Percentiles rank a stretch among this genome's conserved stretches.
Evolutionary conservation across 805 yeast species (phyloP).

Genomic region (Nakazawaea sp.): DNA sequence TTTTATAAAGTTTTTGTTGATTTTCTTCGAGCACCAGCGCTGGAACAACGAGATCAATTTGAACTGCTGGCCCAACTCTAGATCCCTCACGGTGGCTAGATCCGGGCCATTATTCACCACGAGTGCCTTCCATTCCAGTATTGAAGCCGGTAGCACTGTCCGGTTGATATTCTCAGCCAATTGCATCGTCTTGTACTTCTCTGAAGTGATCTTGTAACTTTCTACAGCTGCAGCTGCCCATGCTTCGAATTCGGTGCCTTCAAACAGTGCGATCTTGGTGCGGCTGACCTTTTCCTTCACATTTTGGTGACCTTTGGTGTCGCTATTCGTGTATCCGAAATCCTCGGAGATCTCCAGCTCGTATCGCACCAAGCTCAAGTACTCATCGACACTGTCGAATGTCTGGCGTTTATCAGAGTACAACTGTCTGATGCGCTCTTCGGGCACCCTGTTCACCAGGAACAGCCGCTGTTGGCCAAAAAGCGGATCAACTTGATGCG

Average conservation of each 20-base stretch:
- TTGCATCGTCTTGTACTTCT: not conserved
- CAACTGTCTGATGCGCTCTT: not conserved
- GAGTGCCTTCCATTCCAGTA: conserved; percentile 35
- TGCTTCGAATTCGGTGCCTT: not conserved
- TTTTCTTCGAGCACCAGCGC: conserved; percentile 31
- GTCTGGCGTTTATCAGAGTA: not conserved
- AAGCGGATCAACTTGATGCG: not conserved
- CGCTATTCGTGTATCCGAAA: not conserved
- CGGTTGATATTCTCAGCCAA: not conserved
- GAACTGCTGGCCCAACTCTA: conserved; percentile 28
- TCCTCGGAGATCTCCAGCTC: conserved; percentile 18
- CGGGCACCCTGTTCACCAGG: conserved; percentile 1
- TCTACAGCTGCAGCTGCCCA: not conserved
- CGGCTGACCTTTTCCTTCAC: not conserved
- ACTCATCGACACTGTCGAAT: conserved; percentile 20
- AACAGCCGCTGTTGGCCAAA: conserved; percentile 7
- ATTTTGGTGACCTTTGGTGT: conserved; percentile 1
- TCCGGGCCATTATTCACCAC: conserved; percentile 28
- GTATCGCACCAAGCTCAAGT: conserved; percentile 25
- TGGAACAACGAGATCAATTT: conserved; percentile 32
- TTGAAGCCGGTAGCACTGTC: conserved; percentile 27
- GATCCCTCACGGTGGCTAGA: conserved; percentile 19
- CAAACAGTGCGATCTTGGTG: not conserved
- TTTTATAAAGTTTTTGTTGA: conserved; percentile 19
- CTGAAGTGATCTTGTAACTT: not conserved